Evolutionary conservation across 2,329 filamentous ascomycete species (phyloP), one percentile per base, ranked within the genome.

Genomic region (Ophiostoma pallidulum): DNA sequence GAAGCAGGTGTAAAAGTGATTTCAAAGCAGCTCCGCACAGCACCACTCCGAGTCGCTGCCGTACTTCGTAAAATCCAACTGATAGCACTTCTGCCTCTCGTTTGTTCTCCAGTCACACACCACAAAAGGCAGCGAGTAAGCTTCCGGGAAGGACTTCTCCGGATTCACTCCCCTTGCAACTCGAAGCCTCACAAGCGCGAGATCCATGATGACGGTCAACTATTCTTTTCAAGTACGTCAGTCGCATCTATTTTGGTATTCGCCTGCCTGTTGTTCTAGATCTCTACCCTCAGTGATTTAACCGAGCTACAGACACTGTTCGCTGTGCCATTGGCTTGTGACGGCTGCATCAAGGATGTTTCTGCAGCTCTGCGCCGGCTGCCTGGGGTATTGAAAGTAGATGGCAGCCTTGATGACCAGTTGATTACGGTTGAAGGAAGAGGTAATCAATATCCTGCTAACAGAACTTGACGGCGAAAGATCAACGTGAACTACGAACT

Each of bases 261-360:
- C 43, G 19, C 19, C 26, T 16, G 19, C 26, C 3, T 31, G 26
- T 16, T 35, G 49, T 29, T 60, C 60, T 12, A n/a, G n/a, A 5
- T 22, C 31, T 50, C 22, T 46, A 10, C 22, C 29, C 24, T 41
- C 4, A 4, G 12, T 9, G 58, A 33, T 8, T 8, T 33, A 6
- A n/a, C 14, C n/a, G 31, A 4, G 29, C 10, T 4, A 60, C 58
- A 97, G 84, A 94, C 91, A 52, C 84, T 91, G 55, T 97, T 97
- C 66, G 89, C 91, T 54, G 92, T 97, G 57, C 90, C 89, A 47
- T 82, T 97, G 73, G 88, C 82, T 67, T 97, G 92, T 70, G 84
- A 94, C 59, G 73, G 77, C 61, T 97, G 92, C 70, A 80, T 95
- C 64, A 84, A 90, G 65, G 82, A 88, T 59, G 82, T 98, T 63